Conservation (phyloP, 306 rosid genomes). For the Sesbania bispinosa region DNA sequence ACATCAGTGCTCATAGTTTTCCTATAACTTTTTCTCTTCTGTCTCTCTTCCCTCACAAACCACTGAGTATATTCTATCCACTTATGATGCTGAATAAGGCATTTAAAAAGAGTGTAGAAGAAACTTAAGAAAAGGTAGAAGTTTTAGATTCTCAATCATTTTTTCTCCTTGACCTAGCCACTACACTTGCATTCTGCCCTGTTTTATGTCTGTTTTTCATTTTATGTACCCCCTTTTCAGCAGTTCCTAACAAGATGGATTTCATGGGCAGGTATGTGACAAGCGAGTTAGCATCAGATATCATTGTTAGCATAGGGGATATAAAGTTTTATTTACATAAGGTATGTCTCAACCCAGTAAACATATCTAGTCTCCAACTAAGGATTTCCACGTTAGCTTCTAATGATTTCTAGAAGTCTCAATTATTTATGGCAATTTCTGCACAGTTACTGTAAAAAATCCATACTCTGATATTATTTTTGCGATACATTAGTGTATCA, state of each 20-base stretch:
- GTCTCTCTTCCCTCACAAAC: not conserved
- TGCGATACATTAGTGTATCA: not conserved
- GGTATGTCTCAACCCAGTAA: constrained; percentile 45
- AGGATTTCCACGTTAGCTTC: constrained; percentile 4
- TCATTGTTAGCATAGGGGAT: constrained; percentile 59
- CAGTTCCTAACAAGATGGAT: constrained; percentile 3
- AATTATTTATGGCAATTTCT: not conserved
- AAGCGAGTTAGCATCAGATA: constrained; percentile 80
- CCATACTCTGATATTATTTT: not conserved
- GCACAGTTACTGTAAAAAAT: not conserved
- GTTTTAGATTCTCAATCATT: not conserved
- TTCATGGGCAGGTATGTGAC: constrained; percentile 72
- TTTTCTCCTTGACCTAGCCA: not conserved
- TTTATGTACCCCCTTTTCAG: constrained; percentile 9
- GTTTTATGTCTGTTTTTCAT: not conserved
- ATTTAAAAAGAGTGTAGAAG: not conserved
- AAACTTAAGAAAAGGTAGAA: not conserved
- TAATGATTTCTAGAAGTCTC: not conserved
- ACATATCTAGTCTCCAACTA: not conserved
- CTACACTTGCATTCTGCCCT: not conserved
- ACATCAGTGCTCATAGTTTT: not conserved
- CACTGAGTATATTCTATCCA: not conserved
- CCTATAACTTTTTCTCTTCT: not conserved
- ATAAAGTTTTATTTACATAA: constrained; percentile 79
- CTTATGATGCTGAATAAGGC: not conserved